Percentiles rank a stretch among this genome's conserved stretches.
Evolutionary conservation across 2,329 filamentous ascomycete genomes (phyloP).

Genomic region (Fusarium mundagurra): DNA sequence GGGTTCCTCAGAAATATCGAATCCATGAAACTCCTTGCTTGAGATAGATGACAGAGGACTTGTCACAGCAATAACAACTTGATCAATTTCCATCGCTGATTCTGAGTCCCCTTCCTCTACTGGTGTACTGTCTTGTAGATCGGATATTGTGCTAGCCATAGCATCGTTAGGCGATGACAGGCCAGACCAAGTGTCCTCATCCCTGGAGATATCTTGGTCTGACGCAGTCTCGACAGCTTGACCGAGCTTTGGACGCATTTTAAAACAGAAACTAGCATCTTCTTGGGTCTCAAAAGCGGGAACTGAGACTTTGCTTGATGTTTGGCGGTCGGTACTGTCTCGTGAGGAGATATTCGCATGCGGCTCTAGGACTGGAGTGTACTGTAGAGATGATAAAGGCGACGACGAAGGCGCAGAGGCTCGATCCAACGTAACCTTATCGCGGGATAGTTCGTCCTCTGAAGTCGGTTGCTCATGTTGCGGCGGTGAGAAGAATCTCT

Average conservation of each 20-base stretch:
- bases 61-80: not conserved
- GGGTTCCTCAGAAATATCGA: not conserved
- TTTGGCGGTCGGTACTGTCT: constrained; percentile 4
- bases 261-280: constrained; percentile 49
- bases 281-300: constrained; percentile 43
- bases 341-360: constrained; percentile 11
- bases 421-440: constrained; percentile 17
- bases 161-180: constrained; percentile 17
- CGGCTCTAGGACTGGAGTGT: constrained; percentile 1
- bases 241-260: constrained; percentile 25
- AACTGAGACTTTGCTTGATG: not conserved
- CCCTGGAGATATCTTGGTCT: not conserved
- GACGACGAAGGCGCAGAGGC: constrained; percentile 41
- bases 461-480: not conserved
- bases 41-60: constrained; percentile 33
- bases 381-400: constrained; percentile 41
- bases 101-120: not conserved
- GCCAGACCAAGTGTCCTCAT: constrained; percentile 32
- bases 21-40: constrained; percentile 20
- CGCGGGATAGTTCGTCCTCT: constrained; percentile 28
- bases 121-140: not conserved
- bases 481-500: not conserved
- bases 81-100: not conserved
- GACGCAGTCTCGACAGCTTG: not conserved
- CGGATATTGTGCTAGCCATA: not conserved